Evolutionary conservation across 352 stramenopile species (phyloP).

Genomic region (Pilasporangium apinafurcum): DNA sequence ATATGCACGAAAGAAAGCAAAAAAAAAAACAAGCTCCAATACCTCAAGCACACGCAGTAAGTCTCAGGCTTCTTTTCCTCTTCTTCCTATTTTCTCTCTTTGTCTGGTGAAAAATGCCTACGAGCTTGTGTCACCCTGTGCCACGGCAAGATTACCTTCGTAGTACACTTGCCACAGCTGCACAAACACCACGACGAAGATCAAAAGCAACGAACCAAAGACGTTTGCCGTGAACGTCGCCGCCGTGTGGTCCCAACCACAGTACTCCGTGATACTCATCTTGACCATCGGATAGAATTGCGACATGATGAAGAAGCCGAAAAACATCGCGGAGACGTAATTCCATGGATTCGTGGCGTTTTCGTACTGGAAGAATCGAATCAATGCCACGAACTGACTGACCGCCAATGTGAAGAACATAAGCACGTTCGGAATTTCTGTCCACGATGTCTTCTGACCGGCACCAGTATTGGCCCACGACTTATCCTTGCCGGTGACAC

Average conservation of each 20-base stretch:
- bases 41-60: too few relatives aligned
- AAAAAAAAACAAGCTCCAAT: too few relatives aligned
- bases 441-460: slow-evolving; percentile 85
- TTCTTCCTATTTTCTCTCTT: too few relatives aligned
- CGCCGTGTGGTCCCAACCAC: slow-evolving; percentile 81
- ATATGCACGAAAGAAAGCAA: too few relatives aligned
- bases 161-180: slow-evolving; percentile 87
- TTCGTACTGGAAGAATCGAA: slow-evolving; percentile 88
- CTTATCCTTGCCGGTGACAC: slow-evolving; percentile 79
- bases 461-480: slow-evolving; percentile 87
- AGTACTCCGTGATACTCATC: slow-evolving; percentile 89
- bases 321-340: slow-evolving; percentile 86
- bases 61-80: too few relatives aligned
- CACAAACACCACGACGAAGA: slow-evolving; percentile 84
- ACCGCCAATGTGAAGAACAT: slow-evolving; percentile 84
- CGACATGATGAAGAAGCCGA: slow-evolving; percentile 83
- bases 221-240: slow-evolving; percentile 82
- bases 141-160: slow-evolving; percentile 55
- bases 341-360: slow-evolving; percentile 86
- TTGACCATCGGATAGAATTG: slow-evolving; percentile 89
- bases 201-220: slow-evolving; percentile 75
- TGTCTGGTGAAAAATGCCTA: too few relatives aligned
- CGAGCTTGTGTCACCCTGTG: slow-evolving; percentile 25
- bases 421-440: slow-evolving; percentile 85
- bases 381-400: slow-evolving; percentile 64